Evolutionary conservation across 345 rosid species (phyloP), one percentile per base, ranked within the genome.

Genomic region (Pistacia vera): DNA sequence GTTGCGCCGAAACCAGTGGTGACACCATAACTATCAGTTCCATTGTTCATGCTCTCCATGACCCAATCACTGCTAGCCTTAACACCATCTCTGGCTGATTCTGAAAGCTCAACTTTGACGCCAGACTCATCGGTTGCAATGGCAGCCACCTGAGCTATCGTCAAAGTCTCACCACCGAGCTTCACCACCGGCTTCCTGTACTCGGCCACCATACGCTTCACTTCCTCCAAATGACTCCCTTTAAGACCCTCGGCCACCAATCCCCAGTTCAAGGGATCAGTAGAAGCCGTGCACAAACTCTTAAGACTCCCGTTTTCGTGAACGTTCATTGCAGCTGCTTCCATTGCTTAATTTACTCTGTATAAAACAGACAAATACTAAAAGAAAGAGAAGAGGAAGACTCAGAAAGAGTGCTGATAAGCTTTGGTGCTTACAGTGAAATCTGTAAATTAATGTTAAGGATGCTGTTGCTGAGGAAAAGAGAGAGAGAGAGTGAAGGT

Each of bases 151-250:
- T 95, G 95, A 3, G 92, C 88, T 18, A 95, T 85, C 20, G 97
- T 95, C 85, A 93, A 60, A 44, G 85, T 91, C 84, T 93, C 88
- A 0, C 98, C 97, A 0, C 97, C 97, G 8, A 95, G 82, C 77
- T 68, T 78, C 73, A 95, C 97, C 69, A 76, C 68, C 1, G 88
- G 88, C 79, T 85, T 85, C 81, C 92, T 81, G 64, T 77, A 91
- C 79, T 95, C 94, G 7, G 73, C 84, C 70, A 95, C 94, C 98
- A 93, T 93, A 14, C 85, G 75, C 73, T 82, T 89, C 75, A 95
- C 98, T 77, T 95, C 95, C n/a, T 93, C 97, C 66, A 95, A 84
- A 78, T 95, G 97, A 64, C 97, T 91, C 48, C 95, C 97, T 55
- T 79, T 82, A 75, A 95, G 72, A 4, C 86, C 70, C 71, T 91